Evolutionary conservation across 2,329 filamentous ascomycete genomes (phyloP).

Genomic region (Exophiala aquamarina): DNA sequence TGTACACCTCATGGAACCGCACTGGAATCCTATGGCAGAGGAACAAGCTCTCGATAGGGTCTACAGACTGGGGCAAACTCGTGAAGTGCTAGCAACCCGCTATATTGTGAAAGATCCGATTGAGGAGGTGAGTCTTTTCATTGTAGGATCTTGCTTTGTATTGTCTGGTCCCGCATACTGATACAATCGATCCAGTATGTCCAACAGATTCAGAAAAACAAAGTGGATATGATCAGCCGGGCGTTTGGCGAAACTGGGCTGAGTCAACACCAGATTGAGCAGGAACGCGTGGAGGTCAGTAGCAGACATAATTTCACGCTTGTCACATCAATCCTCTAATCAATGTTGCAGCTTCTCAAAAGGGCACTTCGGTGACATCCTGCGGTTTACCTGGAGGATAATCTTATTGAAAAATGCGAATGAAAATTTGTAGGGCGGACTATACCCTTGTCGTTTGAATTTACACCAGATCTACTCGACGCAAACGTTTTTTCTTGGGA

Average conservation of each 20-base stretch:
- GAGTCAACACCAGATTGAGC: not conserved
- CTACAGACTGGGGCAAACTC: conserved; percentile 18
- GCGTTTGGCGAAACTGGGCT: not conserved
- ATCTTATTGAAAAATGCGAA: no score
- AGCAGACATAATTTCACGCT: not conserved
- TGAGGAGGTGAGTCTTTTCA: conserved; percentile 11
- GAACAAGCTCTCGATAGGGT: conserved; percentile 9
- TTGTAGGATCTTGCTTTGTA: not conserved
- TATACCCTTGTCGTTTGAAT: no score
- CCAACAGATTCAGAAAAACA: not conserved
- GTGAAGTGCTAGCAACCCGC: conserved; percentile 18
- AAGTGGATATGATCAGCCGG: not conserved
- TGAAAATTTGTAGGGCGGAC: no score
- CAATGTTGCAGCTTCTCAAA: not conserved
- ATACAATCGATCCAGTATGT: not conserved
- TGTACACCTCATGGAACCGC: conserved; percentile 8
- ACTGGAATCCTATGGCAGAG: conserved; percentile 14
- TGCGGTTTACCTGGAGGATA: no score
- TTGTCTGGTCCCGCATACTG: not conserved
- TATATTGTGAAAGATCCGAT: conserved; percentile 22
- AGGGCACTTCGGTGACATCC: not conserved
- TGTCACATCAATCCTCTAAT: not conserved
- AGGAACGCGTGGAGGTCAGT: not conserved
- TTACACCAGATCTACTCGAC: no score
- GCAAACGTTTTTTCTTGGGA: no score